Evolutionary conservation across 2,329 filamentous ascomycete species (phyloP), one percentile per base, ranked within the genome.

Genomic region (Aspergillus quadrilineatus): DNA sequence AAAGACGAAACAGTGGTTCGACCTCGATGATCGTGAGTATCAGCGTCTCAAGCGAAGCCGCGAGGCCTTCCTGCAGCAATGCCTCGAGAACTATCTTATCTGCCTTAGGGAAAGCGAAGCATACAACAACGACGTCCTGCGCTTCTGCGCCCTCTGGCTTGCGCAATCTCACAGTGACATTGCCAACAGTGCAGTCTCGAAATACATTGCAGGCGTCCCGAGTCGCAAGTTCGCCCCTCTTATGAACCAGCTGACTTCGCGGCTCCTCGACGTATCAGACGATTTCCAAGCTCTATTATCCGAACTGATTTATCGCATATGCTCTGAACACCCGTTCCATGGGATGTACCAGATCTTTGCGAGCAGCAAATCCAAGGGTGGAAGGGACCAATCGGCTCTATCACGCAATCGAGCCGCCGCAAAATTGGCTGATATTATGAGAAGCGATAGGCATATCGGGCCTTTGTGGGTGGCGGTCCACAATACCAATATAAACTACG

Each of bases 311-410:
- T 85, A 86, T 67, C 87, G 86, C 7, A 96, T 99, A 54, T 97
- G 93, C 68, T 80, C 84, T 9, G 92, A 99, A 56, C 94, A 99
- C 74, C 95, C 94, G 0, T 96, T 92, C 71, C 95, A 99, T 69
- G 92, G 92, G 48, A 93, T 97, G 86, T 96, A 99, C 70, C 92
- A 97, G 65, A 90, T 99, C 42, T 97, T 93, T 79, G 90, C 92
- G 2, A 87, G 89, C 22, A 86, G 85, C 44, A 89, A 87, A 65
- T 85, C 83, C 50, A 86, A 87, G 64, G 80, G 73, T 50, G 75
- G 80, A 51, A 87, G 89, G 63, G 93, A 97, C 63, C 85, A 89
- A 41, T 83, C 88, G 3, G 89, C 90, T 0, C 77, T 86, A 17
- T 88, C 89, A 4, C 86, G 94, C 48, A 85, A 88, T 65, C 82